Evolutionary conservation across 257 asterid species (phyloP).

Genomic region (Salvia rosmarinus): DNA sequence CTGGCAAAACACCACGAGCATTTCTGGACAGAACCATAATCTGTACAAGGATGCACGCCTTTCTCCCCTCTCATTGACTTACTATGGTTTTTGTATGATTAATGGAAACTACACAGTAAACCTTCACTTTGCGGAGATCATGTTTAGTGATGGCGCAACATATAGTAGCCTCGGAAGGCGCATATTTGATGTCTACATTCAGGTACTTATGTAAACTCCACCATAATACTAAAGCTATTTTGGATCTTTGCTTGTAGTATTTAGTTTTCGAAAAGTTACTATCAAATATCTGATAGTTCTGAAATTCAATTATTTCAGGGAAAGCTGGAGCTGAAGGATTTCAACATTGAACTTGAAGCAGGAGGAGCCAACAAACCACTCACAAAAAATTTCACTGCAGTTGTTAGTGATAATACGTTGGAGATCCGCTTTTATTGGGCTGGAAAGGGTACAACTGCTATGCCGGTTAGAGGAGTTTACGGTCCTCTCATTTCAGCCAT

Average conservation of each 20-base stretch:
- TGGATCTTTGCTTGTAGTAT: neutral
- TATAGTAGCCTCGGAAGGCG: slow-evolving; percentile 72
- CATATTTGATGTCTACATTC: slow-evolving; percentile 69
- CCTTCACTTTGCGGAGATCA: slow-evolving; percentile 81
- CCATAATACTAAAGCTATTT: too few relatives aligned
- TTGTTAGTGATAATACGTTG: slow-evolving; percentile 54
- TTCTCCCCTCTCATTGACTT: slow-evolving; percentile 56
- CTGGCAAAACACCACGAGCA: slow-evolving; percentile 40
- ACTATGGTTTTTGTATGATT: slow-evolving; percentile 61
- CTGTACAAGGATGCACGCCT: slow-evolving; percentile 51
- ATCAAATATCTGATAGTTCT: neutral
- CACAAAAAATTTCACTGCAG: slow-evolving; percentile 47
- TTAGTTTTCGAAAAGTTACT: neutral
- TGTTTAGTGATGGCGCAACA: slow-evolving; percentile 53
- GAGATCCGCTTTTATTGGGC: slow-evolving; percentile 86
- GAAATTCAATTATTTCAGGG: slow-evolving; percentile 50
- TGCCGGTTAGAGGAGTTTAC: slow-evolving; percentile 72
- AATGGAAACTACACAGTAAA: slow-evolving; percentile 66
- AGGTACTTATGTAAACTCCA: too few relatives aligned
- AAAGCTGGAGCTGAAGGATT: slow-evolving; percentile 59
- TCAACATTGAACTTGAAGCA: slow-evolving; percentile 75
- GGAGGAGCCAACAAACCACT: slow-evolving; percentile 68
- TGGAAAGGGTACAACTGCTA: slow-evolving; percentile 78
- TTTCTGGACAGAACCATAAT: slow-evolving; percentile 42
- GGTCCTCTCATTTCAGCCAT: slow-evolving; percentile 95